Evolutionary conservation across 441 rosid genomes (phyloP), one percentile per base, ranked within the genome.

Genomic region (Jatropha podagrica): DNA sequence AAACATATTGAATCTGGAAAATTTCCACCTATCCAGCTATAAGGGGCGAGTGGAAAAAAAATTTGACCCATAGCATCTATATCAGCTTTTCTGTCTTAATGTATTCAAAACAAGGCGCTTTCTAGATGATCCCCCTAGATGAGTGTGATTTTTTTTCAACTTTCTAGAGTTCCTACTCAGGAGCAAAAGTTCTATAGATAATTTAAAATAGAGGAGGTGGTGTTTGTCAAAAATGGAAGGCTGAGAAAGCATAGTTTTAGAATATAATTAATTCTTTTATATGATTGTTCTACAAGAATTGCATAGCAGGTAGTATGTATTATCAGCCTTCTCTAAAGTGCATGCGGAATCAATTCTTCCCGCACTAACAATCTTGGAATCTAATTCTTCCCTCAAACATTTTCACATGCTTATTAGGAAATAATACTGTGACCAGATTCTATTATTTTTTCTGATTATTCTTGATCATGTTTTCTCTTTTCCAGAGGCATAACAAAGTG

Each of bases 261-360:
- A 75, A 73, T 75, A 51, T 38, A 70, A 68, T 55, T 61, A 55
- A 23, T 40, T 26, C 56, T 80, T 51, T 60, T 68, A 49, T 42
- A 52, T 69, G 74, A 73, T 75, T 79, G 48, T 77, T 79, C 15
- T 65, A 74, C 77, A 71, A 49, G 58, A 84, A 80, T 73, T 62
- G 67, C 68, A 74, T 55, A 20, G 48, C 0, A 51, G 76, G 79
- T 66, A 8, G 71, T 49, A 12, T 37, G 69, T 68, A 40, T 54
- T 71, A 51, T 63, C 40, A 38, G 56, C 80, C 70, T 65, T 65
- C 58, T 49, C 41, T 49, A 68, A 76, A 77, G 76, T 81, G 83
- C 81, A 84, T 54, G 71, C 78, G 77, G 88, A 68, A 82, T 80
- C 51, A 60, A 83, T 87, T 87, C 90, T 81, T 83, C 82, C 80